Evolutionary conservation across 257 asterid genomes (phyloP).

Genomic region (Nicotiana otophora): DNA sequence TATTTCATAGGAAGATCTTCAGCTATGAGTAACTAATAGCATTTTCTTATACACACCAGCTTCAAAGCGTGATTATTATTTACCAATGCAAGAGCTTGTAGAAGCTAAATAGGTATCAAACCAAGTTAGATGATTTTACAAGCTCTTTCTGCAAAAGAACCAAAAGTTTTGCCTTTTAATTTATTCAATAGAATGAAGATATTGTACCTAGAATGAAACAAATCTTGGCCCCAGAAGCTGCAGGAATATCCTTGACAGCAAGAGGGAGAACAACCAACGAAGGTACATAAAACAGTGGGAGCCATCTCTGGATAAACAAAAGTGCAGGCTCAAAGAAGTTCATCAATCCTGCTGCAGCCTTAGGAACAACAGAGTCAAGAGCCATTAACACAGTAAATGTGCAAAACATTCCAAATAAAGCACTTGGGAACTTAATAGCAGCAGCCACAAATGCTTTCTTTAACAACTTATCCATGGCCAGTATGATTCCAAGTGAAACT

Average conservation of each 20-base stretch:
- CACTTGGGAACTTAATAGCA: slow-evolving; percentile 93
- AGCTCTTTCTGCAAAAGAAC: not conserved
- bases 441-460: slow-evolving; percentile 79
- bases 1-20: not conserved
- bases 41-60: not conserved
- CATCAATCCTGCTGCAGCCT: slow-evolving; percentile 64
- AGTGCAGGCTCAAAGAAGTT: slow-evolving; percentile 96
- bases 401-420: slow-evolving; percentile 93
- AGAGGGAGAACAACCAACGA: slow-evolving; percentile 89
- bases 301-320: slow-evolving; percentile 93
- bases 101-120: not conserved
- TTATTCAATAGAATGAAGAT: not conserved
- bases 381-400: slow-evolving; percentile 61
- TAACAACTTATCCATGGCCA: slow-evolving; percentile 72
- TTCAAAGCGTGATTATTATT: not conserved
- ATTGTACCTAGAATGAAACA: slow-evolving; percentile 57
- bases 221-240: slow-evolving; percentile 87
- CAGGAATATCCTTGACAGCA: slow-evolving; percentile 82
- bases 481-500: slow-evolving; percentile 72
- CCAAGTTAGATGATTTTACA: not conserved
- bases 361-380: slow-evolving; percentile 74
- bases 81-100: not conserved
- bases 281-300: slow-evolving; percentile 93
- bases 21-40: not conserved
- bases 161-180: not conserved